phyloP scores from a whole-genome alignment of 768 basidiomycete species.

The Leucocoprinus leucothites region DNA sequence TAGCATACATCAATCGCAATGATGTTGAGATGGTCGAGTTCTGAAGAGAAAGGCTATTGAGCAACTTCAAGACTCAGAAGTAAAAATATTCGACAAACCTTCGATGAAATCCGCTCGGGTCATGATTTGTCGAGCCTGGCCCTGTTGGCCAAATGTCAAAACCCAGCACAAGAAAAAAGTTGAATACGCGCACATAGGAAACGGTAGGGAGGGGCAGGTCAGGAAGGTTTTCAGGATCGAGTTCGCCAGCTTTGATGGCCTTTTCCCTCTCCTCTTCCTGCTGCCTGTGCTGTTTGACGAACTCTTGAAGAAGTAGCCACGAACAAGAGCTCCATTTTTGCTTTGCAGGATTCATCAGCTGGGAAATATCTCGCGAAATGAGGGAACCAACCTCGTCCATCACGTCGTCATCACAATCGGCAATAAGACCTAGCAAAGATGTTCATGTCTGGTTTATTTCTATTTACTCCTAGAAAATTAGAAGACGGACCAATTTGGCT shows the following conservation, averaged over 20 bases:
- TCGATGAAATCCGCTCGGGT: conserved; percentile 82
- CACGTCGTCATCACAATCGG: conserved; percentile 80
- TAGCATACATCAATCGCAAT: conserved; percentile 72
- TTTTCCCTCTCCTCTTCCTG: conserved; percentile 42
- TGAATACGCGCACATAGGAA: conserved; percentile 53
- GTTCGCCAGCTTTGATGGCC: conserved; percentile 31
- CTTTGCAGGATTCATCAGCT: conserved; percentile 24
- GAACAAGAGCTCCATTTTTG: conserved; percentile 85
- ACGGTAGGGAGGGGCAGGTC: conserved; percentile 59
- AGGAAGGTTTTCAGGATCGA: conserved; percentile 28
- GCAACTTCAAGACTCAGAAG: neutral
- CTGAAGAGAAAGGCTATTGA: conserved; percentile 23
- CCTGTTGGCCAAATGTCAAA: conserved; percentile 29
- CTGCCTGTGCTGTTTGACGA: conserved; percentile 58
- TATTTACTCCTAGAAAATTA: neutral
- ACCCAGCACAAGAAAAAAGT: neutral
- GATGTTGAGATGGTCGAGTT: conserved; percentile 67
- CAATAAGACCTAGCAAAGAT: conserved; percentile 50
- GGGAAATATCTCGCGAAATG: neutral
- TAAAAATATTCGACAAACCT: conserved; percentile 36
- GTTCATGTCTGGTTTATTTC: neutral
- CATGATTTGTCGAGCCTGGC: conserved; percentile 77
- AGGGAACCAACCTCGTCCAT: conserved; percentile 76
- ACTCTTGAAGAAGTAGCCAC: conserved; percentile 73
- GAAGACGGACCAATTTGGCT: conserved; percentile 61